Evolutionary conservation across 495 filamentous ascomycete genomes (phyloP).

Genomic region (Pseudoneurospora amorphoporcata): DNA sequence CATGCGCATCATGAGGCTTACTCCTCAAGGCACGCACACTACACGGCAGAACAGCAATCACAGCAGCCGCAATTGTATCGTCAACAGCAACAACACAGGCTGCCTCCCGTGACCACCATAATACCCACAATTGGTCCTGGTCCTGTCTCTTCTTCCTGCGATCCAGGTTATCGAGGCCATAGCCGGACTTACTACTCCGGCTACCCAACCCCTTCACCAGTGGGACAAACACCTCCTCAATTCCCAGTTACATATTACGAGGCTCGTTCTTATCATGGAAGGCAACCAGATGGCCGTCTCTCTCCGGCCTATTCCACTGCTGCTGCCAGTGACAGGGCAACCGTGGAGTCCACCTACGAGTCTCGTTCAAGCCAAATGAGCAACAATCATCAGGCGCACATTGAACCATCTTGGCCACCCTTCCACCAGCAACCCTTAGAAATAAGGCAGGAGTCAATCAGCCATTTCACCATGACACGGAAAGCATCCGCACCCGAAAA

Average conservation of each 20-base stretch:
- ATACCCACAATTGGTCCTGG: constrained; percentile 12
- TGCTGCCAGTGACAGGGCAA: constrained; percentile 25
- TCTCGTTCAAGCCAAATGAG: constrained; percentile 17
- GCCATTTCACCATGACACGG: constrained; percentile 10
- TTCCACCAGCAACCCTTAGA: constrained; percentile 15
- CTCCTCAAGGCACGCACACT: constrained; percentile 29
- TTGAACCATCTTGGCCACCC: constrained; percentile 11
- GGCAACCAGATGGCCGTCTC: constrained; percentile 21
- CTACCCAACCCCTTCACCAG: constrained; percentile 28
- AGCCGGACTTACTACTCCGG: constrained; percentile 18
- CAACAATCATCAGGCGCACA: constrained; percentile 13
- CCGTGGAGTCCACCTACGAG: constrained; percentile 25
- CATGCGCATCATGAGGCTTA: constrained; percentile 33
- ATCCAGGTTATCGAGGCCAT: constrained; percentile 15
- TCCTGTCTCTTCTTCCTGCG: constrained; percentile 18
- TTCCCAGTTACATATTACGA: constrained; percentile 26
- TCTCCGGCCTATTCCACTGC: constrained; percentile 28
- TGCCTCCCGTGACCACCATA: constrained; percentile 23
- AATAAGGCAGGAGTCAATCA: constrained; percentile 10
- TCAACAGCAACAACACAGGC: constrained; percentile 9
- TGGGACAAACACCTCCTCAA: constrained; percentile 26
- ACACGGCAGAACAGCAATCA: constrained; percentile 26
- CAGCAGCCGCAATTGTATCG: constrained; percentile 9
- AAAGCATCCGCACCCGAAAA: background rate
- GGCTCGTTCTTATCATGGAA: constrained; percentile 20